Evolutionary conservation across 768 basidiomycete species (phyloP).

Genomic region (Leccinum disarticulatum): DNA sequence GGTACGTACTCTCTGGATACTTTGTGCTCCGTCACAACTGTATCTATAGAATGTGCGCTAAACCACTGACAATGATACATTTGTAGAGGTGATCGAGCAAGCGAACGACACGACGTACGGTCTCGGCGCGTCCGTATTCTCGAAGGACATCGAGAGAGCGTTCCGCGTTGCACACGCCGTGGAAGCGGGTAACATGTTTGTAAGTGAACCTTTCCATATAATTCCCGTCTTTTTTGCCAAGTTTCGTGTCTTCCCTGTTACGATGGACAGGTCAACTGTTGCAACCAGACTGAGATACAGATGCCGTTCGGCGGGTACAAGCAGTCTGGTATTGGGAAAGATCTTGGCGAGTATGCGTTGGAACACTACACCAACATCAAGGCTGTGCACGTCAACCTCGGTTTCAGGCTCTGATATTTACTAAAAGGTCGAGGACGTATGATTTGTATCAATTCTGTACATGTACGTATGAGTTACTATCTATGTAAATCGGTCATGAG

Average conservation of each 20-base stretch:
- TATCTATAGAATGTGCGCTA: neutral
- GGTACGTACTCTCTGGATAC: neutral
- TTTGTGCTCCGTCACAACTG: neutral
- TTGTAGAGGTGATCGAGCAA: slow-evolving; percentile 10
- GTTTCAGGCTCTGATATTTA: slow-evolving; percentile 1
- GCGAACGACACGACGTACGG: slow-evolving; percentile 13
- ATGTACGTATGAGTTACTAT: neutral
- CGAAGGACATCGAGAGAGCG: slow-evolving; percentile 34
- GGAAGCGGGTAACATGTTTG: slow-evolving; percentile 61
- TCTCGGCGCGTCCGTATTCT: slow-evolving; percentile 12
- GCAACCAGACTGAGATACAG: slow-evolving; percentile 6
- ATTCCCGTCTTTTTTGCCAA: neutral
- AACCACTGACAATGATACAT: neutral
- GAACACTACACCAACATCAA: slow-evolving; percentile 12
- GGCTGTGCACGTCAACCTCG: slow-evolving; percentile 12
- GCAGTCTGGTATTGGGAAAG: slow-evolving; percentile 10
- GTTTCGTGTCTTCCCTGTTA: neutral
- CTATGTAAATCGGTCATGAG: neutral
- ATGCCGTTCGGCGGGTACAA: slow-evolving; percentile 15
- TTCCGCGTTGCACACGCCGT: slow-evolving; percentile 42
- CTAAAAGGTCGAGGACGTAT: neutral
- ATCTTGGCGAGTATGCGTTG: slow-evolving; percentile 13
- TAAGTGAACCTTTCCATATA: slow-evolving; percentile 20
- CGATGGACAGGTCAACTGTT: slow-evolving; percentile 4
- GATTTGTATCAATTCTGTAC: neutral